Evolutionary conservation across 2,329 filamentous ascomycete genomes (phyloP), one percentile per base, ranked within the genome.

Genomic region (Pseudogymnoascus verrucosus): DNA sequence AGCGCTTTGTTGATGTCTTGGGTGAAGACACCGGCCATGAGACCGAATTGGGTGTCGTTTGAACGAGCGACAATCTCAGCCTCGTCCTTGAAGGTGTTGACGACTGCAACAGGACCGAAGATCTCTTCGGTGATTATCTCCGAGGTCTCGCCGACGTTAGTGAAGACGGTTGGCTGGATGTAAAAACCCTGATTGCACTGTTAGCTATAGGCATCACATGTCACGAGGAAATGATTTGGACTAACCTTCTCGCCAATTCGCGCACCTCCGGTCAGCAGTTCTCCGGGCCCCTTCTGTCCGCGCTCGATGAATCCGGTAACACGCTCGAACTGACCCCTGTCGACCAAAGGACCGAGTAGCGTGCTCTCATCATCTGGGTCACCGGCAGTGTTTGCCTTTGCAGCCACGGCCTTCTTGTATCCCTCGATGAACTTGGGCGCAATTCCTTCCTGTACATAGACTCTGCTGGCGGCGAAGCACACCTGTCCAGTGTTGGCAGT

Each of bases 401-500:
- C 73, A 74, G 78, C 79, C 78, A 90, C 84, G 66, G 86, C 86
- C 64, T 81, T 77, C 19, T 89, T 75, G 31, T 90, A 78, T 0
- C 75, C 75, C 64, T 78, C 77, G 64, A 89, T 82, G 69, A 91
- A 91, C 7, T 76, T 77, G 19, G 78, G 68, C 67, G 89, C 86
- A 73, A 89, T 80, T 37, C 74, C 71, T 57, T 79, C 76, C 1
- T 87, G 87, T 3, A 91, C 82, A 72, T 90, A 90, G 7, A 91
- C 86, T 2, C 88, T 78, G 0, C 87, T 89, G 5, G 87, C 87
- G 67, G 90, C 90, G 36, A 88, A 89, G 78, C 89, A 91, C 59
- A 90, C 86, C 73, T 91, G 89, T 16, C 89, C 88, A 0, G 85
- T 85, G 69, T 90, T 90, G 63, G 84, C 85, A 77, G 89, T 87